Evolutionary conservation across 2,329 filamentous ascomycete species (phyloP).

Genomic region (Ophiostoma ips): DNA sequence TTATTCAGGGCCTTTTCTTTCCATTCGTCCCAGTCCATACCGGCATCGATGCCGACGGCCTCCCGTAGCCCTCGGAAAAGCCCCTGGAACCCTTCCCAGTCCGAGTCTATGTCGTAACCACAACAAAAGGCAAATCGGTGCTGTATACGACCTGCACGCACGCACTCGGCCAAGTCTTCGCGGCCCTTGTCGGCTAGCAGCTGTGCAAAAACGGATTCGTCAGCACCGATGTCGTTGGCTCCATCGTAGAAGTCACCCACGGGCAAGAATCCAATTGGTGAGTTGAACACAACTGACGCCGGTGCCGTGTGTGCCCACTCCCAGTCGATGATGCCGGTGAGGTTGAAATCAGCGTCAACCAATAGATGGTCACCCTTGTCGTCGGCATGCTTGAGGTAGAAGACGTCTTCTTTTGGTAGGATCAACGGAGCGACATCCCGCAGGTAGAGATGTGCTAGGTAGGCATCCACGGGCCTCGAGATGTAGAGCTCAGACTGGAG

Average conservation of each 20-base stretch:
- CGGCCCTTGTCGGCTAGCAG: not conserved
- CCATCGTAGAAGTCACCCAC: not conserved
- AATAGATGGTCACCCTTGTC: slow-evolving; percentile 7
- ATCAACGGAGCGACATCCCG: not conserved
- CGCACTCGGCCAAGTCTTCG: not conserved
- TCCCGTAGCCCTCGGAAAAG: not conserved
- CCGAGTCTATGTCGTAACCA: not conserved
- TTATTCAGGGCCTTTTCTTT: not conserved
- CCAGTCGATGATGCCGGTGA: slow-evolving; percentile 7
- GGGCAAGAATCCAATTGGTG: not conserved
- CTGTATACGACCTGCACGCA: not conserved
- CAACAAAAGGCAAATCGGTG: not conserved
- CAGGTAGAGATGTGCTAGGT: not conserved
- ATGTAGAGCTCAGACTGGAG: not conserved
- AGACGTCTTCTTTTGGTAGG: not conserved
- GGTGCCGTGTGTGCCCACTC: not conserved
- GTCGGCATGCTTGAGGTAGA: slow-evolving; percentile 5
- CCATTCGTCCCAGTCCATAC: not conserved
- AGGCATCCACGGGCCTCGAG: not conserved
- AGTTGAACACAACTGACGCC: not conserved
- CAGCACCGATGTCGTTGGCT: not conserved
- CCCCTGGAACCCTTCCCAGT: not conserved
- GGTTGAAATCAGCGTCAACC: slow-evolving; percentile 1
- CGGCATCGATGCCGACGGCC: not conserved
- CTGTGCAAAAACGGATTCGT: not conserved